Evolutionary conservation across 1,284 basidiomycete genomes (phyloP).

Genomic region (Pseudomicrostroma phylloplanum): DNA sequence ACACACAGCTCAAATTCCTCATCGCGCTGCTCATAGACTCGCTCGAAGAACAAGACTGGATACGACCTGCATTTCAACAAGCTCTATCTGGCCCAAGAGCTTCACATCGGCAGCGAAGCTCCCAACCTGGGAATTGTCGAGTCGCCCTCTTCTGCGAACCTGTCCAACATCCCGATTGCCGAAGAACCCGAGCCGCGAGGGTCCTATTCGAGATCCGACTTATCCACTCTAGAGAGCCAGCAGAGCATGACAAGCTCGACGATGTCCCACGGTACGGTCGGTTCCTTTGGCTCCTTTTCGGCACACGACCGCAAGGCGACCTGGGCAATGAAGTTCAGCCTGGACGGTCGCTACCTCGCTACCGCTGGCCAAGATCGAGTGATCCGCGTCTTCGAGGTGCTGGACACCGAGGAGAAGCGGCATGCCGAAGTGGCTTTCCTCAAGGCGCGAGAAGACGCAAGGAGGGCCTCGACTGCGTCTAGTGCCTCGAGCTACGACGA

Average conservation of each 20-base stretch:
- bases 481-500: background rate
- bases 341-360: conserved; percentile 49
- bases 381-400: conserved; percentile 40
- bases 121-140: too few relatives aligned
- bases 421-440: conserved; percentile 16
- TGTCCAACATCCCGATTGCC: background rate
- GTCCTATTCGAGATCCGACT: background rate
- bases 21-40: conserved; percentile 9
- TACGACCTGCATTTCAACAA: conserved; percentile 32
- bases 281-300: background rate
- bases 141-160: background rate
- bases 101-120: conserved; percentile 16
- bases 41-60: conserved; percentile 22
- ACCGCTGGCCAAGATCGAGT: conserved; percentile 50
- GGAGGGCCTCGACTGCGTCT: too few relatives aligned
- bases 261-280: background rate
- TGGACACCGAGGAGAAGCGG: conserved; percentile 21
- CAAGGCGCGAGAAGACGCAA: conserved; percentile 7
- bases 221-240: background rate
- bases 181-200: background rate
- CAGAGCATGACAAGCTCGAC: conserved; percentile 11
- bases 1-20: background rate
- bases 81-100: conserved; percentile 49
- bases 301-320: conserved; percentile 36
- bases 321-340: conserved; percentile 48